These are phyloP conservation scores for Diddensiella transvaalensis DNA, from an alignment of 805 yeast genomes.

Conservation along the genomic window DNA sequence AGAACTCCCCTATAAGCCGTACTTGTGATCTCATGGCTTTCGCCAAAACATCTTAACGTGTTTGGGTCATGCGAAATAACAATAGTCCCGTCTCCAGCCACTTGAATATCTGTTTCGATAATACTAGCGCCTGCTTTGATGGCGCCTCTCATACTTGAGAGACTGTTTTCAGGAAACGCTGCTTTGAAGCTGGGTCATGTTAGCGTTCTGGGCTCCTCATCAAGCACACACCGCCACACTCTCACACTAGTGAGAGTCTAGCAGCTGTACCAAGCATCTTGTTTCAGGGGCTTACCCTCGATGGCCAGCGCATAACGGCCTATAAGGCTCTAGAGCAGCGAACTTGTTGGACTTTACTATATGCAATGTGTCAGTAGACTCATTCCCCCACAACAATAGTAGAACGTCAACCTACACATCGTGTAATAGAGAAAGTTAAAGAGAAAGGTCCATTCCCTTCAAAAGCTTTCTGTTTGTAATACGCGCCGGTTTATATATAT, in stretches of 20 bases:
- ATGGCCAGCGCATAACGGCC: slow-evolving; percentile 26
- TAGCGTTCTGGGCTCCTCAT: not conserved
- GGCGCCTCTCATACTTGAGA: slow-evolving; percentile 21
- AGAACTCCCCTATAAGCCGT: slow-evolving; percentile 38
- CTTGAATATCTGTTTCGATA: slow-evolving; percentile 56
- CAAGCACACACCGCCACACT: not conserved
- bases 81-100: slow-evolving; percentile 49
- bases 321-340: slow-evolving; percentile 7
- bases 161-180: slow-evolving; percentile 30
- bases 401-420: no score
- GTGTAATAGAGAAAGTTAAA: no score
- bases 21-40: slow-evolving; percentile 37
- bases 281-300: slow-evolving; percentile 25
- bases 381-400: no score
- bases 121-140: slow-evolving; percentile 43
- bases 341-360: not conserved
- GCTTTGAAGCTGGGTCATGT: slow-evolving; percentile 21
- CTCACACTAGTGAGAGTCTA: not conserved
- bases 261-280: not conserved
- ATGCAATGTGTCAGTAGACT: not conserved
- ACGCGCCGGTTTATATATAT: no score
- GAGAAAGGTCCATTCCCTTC: no score
- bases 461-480: no score
- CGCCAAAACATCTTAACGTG: slow-evolving; percentile 48
- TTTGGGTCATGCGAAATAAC: slow-evolving; percentile 53